A percentile compares a stretch with the other conserved stretches of the same genome.
Evolutionary conservation across 768 basidiomycete species (phyloP).

Genomic region (Leccinum subgranulosum): DNA sequence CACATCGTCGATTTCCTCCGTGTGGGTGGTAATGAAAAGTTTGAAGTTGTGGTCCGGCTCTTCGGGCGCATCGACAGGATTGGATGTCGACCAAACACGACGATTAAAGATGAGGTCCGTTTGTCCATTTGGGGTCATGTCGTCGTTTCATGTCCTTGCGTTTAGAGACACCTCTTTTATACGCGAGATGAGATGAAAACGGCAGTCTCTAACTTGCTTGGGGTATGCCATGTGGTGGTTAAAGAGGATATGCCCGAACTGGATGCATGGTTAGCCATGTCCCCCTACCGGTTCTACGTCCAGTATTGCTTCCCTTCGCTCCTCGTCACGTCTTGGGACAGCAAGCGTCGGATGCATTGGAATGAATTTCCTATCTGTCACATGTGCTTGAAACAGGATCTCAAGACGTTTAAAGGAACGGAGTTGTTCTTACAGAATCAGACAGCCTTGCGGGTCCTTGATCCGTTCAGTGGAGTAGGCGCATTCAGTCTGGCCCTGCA

Average conservation of each 20-base stretch:
- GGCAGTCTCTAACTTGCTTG: slow-evolving; percentile 41
- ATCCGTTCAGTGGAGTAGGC: slow-evolving; percentile 48
- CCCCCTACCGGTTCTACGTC: slow-evolving; percentile 58
- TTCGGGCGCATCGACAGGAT: slow-evolving; percentile 49
- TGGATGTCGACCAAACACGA: slow-evolving; percentile 35
- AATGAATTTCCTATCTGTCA: slow-evolving; percentile 44
- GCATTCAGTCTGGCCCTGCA: slow-evolving; percentile 62
- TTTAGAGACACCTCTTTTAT: slow-evolving; percentile 59
- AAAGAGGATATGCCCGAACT: slow-evolving; percentile 31
- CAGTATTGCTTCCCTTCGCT: slow-evolving; percentile 49
- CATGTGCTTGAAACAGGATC: slow-evolving; percentile 35
- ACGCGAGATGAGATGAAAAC: slow-evolving; percentile 43
- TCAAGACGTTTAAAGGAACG: slow-evolving; percentile 31
- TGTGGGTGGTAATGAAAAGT: slow-evolving; percentile 9
- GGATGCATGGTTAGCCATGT: slow-evolving; percentile 47
- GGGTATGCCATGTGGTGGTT: slow-evolving; percentile 47
- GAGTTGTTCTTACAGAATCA: slow-evolving; percentile 30
- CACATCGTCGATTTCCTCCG: slow-evolving; percentile 41
- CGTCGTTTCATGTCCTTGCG: neutral
- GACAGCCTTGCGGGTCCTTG: slow-evolving; percentile 33
- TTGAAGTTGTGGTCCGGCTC: slow-evolving; percentile 34
- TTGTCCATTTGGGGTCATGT: neutral
- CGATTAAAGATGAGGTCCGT: slow-evolving; percentile 56
- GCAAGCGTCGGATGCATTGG: slow-evolving; percentile 30
- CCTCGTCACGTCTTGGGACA: slow-evolving; percentile 36